Percentiles rank a stretch among this genome's conserved stretches.
Evolutionary conservation across 768 basidiomycete genomes (phyloP).

Genomic region (Xerocomellus dryophilus): DNA sequence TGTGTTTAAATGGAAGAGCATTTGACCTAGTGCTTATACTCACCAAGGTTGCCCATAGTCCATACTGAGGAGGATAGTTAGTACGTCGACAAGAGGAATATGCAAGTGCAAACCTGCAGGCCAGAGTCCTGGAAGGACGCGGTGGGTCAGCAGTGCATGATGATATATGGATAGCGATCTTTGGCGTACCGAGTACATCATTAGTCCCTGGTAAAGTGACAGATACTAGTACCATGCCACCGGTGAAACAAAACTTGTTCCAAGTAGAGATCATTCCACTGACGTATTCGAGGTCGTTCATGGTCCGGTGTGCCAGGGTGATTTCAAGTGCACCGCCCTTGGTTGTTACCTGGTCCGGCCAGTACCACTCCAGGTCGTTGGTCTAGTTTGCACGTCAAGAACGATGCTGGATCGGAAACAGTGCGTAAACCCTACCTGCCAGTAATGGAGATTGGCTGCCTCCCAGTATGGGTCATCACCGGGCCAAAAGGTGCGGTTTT

Average conservation of each 20-base stretch:
- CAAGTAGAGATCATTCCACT: conserved; percentile 65
- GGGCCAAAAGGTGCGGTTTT: conserved; percentile 75
- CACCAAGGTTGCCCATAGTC: conserved; percentile 78
- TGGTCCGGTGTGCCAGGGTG: conserved; percentile 62
- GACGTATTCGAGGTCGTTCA: conserved; percentile 69
- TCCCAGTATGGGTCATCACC: conserved; percentile 90
- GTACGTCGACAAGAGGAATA: neutral
- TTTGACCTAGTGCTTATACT: conserved; percentile 4
- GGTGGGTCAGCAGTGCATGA: neutral
- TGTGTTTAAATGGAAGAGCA: neutral
- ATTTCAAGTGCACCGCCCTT: conserved; percentile 70
- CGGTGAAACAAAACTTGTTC: conserved; percentile 97
- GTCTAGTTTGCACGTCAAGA: conserved; percentile 39
- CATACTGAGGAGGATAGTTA: conserved; percentile 42
- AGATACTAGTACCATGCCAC: conserved; percentile 70
- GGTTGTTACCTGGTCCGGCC: conserved; percentile 76
- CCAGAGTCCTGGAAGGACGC: conserved; percentile 53
- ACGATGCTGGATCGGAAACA: neutral
- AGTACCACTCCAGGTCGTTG: conserved; percentile 85
- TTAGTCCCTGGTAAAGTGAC: conserved; percentile 72
- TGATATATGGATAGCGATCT: neutral
- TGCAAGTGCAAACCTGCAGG: conserved; percentile 46
- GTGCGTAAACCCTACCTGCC: conserved; percentile 44
- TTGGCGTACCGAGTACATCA: conserved; percentile 39
- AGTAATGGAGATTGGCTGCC: conserved; percentile 77